A percentile compares a stretch with the other conserved stretches of the same genome.
phyloP scores from a whole-genome alignment of 768 basidiomycete species.

The Kwoniella sp. region DNA sequence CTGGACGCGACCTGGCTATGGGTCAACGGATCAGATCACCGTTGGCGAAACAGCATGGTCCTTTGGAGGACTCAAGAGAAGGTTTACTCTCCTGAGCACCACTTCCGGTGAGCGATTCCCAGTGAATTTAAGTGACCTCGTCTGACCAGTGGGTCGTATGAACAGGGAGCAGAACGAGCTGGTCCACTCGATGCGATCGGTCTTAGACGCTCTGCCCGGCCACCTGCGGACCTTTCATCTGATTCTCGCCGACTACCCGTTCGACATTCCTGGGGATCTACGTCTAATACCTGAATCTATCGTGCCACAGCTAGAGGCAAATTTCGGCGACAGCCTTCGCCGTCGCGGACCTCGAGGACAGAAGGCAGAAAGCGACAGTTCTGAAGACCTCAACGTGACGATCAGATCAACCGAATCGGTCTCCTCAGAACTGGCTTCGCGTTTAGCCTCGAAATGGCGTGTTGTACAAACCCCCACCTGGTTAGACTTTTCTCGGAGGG shows the following conservation, averaged over 20 bases:
- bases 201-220: slow-evolving; percentile 47
- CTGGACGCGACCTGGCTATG: slow-evolving; percentile 52
- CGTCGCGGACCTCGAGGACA: background rate
- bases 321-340: background rate
- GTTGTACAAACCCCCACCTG: slow-evolving; percentile 50
- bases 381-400: background rate
- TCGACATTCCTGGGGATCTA: slow-evolving; percentile 31
- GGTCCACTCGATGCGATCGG: slow-evolving; percentile 51
- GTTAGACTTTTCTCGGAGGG: slow-evolving; percentile 45
- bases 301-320: slow-evolving; percentile 30
- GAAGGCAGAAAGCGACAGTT: too few relatives aligned
- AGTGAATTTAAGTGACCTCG: background rate
- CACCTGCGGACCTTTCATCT: slow-evolving; percentile 44
- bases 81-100: slow-evolving; percentile 49
- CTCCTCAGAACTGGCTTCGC: slow-evolving; percentile 24
- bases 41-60: slow-evolving; percentile 48
- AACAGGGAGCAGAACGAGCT: slow-evolving; percentile 51
- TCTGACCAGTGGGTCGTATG: background rate
- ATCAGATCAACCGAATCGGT: slow-evolving; percentile 11
- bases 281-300: slow-evolving; percentile 29
- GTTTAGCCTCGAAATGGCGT: slow-evolving; percentile 40
- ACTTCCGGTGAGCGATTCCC: slow-evolving; percentile 44
- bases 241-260: slow-evolving; percentile 44
- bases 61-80: slow-evolving; percentile 27
- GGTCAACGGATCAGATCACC: slow-evolving; percentile 51